Percentiles rank a stretch among this genome's conserved stretches.
Evolutionary conservation across 2,329 filamentous ascomycete genomes (phyloP).

Genomic region (Neofusicoccum umdonicola): DNA sequence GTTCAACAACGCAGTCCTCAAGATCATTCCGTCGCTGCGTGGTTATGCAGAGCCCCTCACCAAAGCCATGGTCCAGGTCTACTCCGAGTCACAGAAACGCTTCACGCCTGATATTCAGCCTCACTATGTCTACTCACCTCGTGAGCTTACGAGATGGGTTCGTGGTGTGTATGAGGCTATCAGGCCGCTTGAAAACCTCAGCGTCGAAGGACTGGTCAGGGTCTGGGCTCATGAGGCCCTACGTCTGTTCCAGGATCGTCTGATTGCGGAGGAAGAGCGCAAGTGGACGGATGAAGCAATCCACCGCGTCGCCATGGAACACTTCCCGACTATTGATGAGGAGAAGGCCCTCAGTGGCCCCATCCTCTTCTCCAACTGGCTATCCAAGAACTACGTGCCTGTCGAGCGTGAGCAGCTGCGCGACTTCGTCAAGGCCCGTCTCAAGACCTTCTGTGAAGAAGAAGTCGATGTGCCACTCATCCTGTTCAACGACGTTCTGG

Average conservation of each 20-base stretch:
- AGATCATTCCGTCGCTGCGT: slow-evolving; percentile 91
- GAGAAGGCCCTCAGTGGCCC: slow-evolving; percentile 84
- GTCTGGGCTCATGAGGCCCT: slow-evolving; percentile 99
- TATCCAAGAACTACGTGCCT: slow-evolving; percentile 97
- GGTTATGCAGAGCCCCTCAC: slow-evolving; percentile 94
- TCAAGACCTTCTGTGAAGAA: slow-evolving; percentile 98
- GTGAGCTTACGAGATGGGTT: slow-evolving; percentile 97
- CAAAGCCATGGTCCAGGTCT: slow-evolving; percentile 96
- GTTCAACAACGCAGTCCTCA: slow-evolving; percentile 93
- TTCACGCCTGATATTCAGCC: slow-evolving; percentile 97
- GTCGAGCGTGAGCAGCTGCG: slow-evolving; percentile 93
- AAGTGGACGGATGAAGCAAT: slow-evolving; percentile 93
- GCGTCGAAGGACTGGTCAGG: slow-evolving; percentile 85
- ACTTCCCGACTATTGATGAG: slow-evolving; percentile 95
- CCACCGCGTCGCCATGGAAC: slow-evolving; percentile 78
- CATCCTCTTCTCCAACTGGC: slow-evolving; percentile 98
- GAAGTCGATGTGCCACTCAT: slow-evolving; percentile 98
- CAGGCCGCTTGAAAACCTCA: slow-evolving; percentile 80
- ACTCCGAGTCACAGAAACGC: slow-evolving; percentile 86
- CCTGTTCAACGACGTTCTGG: slow-evolving; percentile 97
- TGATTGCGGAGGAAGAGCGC: slow-evolving; percentile 90
- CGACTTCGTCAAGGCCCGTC: slow-evolving; percentile 94
- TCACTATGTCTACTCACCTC: slow-evolving; percentile 98
- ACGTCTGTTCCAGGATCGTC: slow-evolving; percentile 92
- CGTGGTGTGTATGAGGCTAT: slow-evolving; percentile 97